A percentile compares a stretch with the other conserved stretches of the same genome.
Conservation (phyloP, 768 basidiomycete species). For the Paxillus involutus region DNA sequence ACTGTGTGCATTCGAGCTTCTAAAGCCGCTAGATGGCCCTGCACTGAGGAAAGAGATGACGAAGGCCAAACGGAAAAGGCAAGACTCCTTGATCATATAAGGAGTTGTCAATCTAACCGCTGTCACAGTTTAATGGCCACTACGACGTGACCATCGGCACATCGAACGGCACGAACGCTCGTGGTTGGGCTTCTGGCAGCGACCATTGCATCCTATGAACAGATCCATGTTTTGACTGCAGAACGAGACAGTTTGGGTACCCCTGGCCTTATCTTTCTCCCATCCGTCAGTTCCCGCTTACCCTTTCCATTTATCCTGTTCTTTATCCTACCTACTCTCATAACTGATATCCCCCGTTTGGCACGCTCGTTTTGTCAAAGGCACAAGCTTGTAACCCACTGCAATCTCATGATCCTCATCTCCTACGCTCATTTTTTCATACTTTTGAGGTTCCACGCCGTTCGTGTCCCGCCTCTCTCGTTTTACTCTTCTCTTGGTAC, state of each 20-base stretch:
- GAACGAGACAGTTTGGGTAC: conserved; percentile 28
- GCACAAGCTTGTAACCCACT: conserved; percentile 33
- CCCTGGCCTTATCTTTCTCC: conserved; percentile 22
- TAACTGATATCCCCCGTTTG: conserved; percentile 29
- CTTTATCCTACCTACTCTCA: conserved; percentile 28
- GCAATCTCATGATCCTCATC: conserved; percentile 23
- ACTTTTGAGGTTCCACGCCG: conserved; percentile 16
- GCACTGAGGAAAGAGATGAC: conserved; percentile 98
- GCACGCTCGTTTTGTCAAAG: conserved; percentile 26
- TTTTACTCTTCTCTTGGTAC: conserved; percentile 14
- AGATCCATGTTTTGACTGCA: conserved; percentile 19
- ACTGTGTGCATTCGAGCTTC: conserved; percentile 94
- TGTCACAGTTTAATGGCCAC: conserved; percentile 33
- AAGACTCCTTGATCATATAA: not conserved
- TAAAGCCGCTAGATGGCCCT: conserved; percentile 93
- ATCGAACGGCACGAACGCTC: not conserved
- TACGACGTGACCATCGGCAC: conserved; percentile 21
- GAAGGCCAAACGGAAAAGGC: conserved; percentile 98
- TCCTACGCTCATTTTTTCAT: conserved; percentile 28
- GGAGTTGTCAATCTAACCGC: not conserved
- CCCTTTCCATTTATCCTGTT: conserved; percentile 19
- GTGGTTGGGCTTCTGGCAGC: conserved; percentile 2
- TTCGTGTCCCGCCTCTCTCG: conserved; percentile 8
- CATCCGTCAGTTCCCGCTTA: conserved; percentile 14
- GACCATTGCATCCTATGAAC: conserved; percentile 7